Percentiles rank a stretch among this genome's conserved stretches.
Conservation (phyloP, 345 rosid genomes). For the Diplotaxis tenuifolia region DNA sequence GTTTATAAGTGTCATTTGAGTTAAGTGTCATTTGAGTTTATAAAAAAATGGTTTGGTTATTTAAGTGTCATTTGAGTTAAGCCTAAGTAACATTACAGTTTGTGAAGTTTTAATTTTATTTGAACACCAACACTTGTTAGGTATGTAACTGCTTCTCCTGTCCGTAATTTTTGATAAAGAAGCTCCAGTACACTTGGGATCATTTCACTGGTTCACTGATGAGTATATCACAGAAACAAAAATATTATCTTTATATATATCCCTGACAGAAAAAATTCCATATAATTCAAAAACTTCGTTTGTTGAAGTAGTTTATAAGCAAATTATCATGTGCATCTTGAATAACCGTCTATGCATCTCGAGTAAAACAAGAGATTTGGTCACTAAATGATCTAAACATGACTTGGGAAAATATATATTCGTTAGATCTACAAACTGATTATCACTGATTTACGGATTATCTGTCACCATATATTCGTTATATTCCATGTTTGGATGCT, state of each 20-base stretch:
- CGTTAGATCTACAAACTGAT: background rate
- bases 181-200: background rate
- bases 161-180: background rate
- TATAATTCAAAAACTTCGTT: background rate
- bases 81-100: background rate
- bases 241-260: background rate
- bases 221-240: background rate
- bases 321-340: background rate
- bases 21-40: too few relatives aligned
- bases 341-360: background rate
- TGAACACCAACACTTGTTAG: slow-evolving; percentile 1
- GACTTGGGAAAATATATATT: background rate
- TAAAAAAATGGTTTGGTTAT: background rate
- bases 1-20: too few relatives aligned
- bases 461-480: background rate
- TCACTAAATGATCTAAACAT: background rate
- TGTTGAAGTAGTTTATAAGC: background rate
- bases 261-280: background rate
- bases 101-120: background rate
- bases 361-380: background rate
- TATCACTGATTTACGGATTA: background rate
- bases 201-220: background rate
- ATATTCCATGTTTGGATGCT: background rate
- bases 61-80: background rate
- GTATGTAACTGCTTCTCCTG: background rate